phyloP scores from a whole-genome alignment of 495 filamentous ascomycete species.

The Elasticomyces elasticus region DNA sequence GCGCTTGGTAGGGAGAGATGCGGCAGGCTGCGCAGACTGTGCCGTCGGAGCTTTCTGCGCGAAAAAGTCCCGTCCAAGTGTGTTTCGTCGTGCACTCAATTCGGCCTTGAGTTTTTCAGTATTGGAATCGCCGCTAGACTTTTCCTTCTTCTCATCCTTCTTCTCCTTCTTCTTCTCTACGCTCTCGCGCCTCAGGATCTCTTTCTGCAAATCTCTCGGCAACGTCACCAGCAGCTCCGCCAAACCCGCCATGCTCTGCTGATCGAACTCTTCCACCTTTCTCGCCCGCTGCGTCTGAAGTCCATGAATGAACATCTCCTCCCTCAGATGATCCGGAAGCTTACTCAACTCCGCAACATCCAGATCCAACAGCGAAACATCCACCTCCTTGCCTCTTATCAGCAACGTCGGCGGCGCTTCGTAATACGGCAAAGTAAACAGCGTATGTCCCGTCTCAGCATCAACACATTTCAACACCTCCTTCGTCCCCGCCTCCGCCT shows the following conservation, averaged over 20 bases:
- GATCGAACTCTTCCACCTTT: background rate
- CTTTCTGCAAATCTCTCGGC: background rate
- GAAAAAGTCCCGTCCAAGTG: background rate
- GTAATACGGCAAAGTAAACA: constrained; percentile 16
- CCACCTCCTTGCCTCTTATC: background rate
- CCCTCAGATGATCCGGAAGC: background rate
- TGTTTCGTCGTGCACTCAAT: no score
- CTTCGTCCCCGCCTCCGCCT: background rate
- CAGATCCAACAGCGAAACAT: background rate
- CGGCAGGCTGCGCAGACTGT: background rate
- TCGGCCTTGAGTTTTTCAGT: no score
- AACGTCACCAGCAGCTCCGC: background rate
- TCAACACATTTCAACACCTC: constrained; percentile 16
- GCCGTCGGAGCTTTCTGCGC: background rate
- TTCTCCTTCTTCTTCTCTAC: background rate
- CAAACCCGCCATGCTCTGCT: background rate
- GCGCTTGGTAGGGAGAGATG: background rate
- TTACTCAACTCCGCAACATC: background rate
- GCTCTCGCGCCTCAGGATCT: background rate
- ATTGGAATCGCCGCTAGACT: no score
- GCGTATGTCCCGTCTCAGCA: constrained; percentile 12
- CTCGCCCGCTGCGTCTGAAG: background rate
- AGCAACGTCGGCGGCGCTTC: background rate
- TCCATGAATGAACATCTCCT: background rate
- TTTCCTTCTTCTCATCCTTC: background rate